Evolutionary conservation across 106 monocot species (phyloP).

Genomic region (Acanthochlamys bracteata): DNA sequence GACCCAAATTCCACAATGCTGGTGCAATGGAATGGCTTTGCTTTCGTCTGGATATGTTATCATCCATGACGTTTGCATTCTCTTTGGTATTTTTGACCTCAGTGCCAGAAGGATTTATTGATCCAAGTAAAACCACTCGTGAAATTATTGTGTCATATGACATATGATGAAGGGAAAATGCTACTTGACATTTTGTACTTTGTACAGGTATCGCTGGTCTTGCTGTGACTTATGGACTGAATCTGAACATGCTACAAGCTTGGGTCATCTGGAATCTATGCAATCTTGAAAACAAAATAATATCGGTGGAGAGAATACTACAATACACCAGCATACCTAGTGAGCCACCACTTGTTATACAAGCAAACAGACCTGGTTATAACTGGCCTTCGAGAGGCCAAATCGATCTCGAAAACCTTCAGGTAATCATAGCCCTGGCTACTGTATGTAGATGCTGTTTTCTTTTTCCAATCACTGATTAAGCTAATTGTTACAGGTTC

Average conservation of each 20-base stretch:
- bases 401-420: conserved; percentile 37
- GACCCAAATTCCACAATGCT: conserved; percentile 56
- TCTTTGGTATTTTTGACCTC: conserved; percentile 60
- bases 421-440: too few relatives aligned
- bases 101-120: conserved; percentile 53
- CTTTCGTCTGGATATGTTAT: conserved; percentile 57
- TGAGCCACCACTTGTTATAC: conserved; percentile 57
- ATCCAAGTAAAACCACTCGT: conserved; percentile 57
- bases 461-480: too few relatives aligned
- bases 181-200: too few relatives aligned
- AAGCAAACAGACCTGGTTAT: conserved; percentile 27
- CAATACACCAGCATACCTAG: conserved; percentile 70
- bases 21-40: conserved; percentile 63
- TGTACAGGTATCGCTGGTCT: conserved; percentile 65
- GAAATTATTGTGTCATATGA: too few relatives aligned
- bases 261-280: conserved; percentile 66
- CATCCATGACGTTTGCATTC: conserved; percentile 57
- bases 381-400: conserved; percentile 71
- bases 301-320: conserved; percentile 85
- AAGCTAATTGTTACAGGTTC: conserved; percentile 61
- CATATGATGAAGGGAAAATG: background rate
- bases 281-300: conserved; percentile 67
- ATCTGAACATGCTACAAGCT: conserved; percentile 60
- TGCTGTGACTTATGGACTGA: conserved; percentile 82
- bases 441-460: too few relatives aligned